These are phyloP conservation scores for Entomophthora muscae DNA, from an alignment of 371 early-diverging fungal species.

Conservation along the genomic window DNA sequence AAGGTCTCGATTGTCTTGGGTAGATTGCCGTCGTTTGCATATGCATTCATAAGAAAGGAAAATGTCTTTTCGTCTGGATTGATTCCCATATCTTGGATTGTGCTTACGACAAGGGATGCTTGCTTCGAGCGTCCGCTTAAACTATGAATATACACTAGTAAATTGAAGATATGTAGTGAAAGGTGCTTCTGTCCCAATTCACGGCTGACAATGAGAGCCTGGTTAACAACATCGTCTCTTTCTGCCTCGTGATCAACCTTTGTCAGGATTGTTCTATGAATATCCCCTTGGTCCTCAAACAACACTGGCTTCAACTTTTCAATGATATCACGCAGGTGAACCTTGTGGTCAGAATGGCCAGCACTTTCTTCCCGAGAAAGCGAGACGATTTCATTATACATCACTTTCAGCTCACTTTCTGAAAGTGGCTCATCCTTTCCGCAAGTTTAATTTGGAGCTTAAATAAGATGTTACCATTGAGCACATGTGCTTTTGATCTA, in stretches of 20 bases:
- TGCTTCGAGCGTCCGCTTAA: background rate
- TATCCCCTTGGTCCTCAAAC: background rate
- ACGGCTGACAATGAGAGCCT: background rate
- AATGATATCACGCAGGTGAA: background rate
- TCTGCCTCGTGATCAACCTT: background rate
- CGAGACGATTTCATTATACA: background rate
- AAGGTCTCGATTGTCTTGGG: constrained; percentile 34
- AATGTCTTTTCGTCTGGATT: constrained; percentile 43
- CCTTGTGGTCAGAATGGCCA: background rate
- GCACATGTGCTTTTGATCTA: background rate
- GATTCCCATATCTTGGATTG: constrained; percentile 16
- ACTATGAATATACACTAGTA: background rate
- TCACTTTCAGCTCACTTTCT: background rate
- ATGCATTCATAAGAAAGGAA: constrained; percentile 62
- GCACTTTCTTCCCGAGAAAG: background rate
- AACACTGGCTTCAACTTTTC: background rate
- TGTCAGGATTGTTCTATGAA: background rate
- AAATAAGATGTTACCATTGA: background rate
- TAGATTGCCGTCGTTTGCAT: constrained; percentile 44
- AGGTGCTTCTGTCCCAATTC: background rate
- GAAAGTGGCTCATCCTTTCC: background rate
- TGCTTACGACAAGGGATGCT: background rate
- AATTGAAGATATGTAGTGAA: background rate
- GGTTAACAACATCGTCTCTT: background rate
- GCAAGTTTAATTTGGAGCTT: background rate